Conservation (phyloP, 1,284 basidiomycete genomes). For the Apiotrichum akiyoshidainum region DNA sequence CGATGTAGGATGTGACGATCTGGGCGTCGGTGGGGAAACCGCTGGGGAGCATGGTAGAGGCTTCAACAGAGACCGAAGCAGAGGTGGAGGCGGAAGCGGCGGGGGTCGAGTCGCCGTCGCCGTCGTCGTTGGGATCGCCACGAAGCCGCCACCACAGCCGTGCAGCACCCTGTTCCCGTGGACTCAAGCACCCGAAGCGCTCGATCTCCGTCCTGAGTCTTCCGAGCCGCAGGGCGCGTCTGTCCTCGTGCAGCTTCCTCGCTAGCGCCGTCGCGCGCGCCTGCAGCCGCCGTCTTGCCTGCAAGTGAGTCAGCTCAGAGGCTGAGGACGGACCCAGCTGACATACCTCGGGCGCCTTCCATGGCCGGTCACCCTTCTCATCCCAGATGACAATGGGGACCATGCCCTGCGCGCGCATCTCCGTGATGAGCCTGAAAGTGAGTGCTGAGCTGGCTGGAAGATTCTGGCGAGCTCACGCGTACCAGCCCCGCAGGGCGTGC, state of each 20-base stretch:
- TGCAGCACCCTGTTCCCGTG: conserved; percentile 20
- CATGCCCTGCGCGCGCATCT: conserved; percentile 37
- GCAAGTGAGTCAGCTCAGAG: not conserved
- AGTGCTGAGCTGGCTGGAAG: not conserved
- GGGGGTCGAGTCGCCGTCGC: not conserved
- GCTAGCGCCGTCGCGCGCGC: conserved; percentile 27
- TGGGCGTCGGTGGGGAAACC: not conserved
- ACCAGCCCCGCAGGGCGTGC: conserved; percentile 45
- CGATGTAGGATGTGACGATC: not conserved
- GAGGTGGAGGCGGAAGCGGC: not conserved
- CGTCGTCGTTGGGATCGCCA: not conserved
- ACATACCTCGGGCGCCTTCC: conserved; percentile 48
- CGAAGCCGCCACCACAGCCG: conserved; percentile 16
- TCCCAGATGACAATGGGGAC: conserved; percentile 49
- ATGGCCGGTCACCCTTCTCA: conserved; percentile 42
- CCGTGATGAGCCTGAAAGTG: conserved; percentile 34
- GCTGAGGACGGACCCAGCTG: too few relatives aligned
- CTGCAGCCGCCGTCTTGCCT: conserved; percentile 24
- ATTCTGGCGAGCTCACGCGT: conserved; percentile 31
- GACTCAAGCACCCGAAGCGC: conserved; percentile 10
- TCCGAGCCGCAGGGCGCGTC: conserved; percentile 22
- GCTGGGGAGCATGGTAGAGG: too few relatives aligned
- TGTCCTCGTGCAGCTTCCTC: conserved; percentile 38
- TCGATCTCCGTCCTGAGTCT: conserved; percentile 13
- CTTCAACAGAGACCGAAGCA: not conserved